These are phyloP conservation scores for Kodamaea laetipori DNA, from an alignment of 805 yeast species.

Conservation along the genomic window DNA sequence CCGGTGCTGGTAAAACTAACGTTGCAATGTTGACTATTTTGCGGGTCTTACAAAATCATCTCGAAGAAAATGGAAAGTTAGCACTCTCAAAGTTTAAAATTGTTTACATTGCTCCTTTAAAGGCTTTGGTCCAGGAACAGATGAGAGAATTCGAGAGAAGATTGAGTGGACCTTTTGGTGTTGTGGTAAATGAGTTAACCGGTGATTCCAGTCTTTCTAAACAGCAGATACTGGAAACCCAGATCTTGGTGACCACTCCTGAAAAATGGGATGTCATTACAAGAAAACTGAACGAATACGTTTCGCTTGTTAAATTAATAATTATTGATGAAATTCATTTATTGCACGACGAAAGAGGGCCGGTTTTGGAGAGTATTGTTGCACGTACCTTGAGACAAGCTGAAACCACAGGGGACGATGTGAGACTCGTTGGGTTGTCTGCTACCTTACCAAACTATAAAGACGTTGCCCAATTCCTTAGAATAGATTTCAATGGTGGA, in stretches of 20 bases:
- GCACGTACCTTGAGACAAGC: constrained; percentile 59
- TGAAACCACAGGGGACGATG: constrained; percentile 39
- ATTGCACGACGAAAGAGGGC: constrained; percentile 93
- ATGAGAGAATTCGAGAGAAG: constrained; percentile 81
- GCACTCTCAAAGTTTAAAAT: constrained; percentile 63
- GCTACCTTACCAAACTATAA: constrained; percentile 89
- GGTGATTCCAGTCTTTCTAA: constrained; percentile 84
- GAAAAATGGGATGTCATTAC: constrained; percentile 98
- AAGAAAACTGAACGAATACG: constrained; percentile 68
- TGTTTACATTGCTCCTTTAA: constrained; percentile 89
- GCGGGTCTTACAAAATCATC: constrained; percentile 56
- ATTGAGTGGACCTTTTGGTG: constrained; percentile 57
- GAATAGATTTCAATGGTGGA: constrained; percentile 59
- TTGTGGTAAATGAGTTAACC: constrained; percentile 80
- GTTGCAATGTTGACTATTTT: constrained; percentile 86
- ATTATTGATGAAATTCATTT: constrained; percentile 93
- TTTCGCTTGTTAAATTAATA: constrained; percentile 61
- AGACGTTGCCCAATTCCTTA: constrained; percentile 82
- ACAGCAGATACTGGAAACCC: constrained; percentile 75
- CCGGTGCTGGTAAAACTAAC: constrained; percentile 98
- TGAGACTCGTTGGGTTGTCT: constrained; percentile 81
- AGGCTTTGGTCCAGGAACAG: constrained; percentile 94
- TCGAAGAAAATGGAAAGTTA: constrained; percentile 53
- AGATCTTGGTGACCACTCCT: constrained; percentile 88
- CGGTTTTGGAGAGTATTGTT: constrained; percentile 86